These are phyloP conservation scores for Zopfia rhizophila DNA, from an alignment of 2,329 filamentous ascomycete genomes.

Conservation along the genomic window DNA sequence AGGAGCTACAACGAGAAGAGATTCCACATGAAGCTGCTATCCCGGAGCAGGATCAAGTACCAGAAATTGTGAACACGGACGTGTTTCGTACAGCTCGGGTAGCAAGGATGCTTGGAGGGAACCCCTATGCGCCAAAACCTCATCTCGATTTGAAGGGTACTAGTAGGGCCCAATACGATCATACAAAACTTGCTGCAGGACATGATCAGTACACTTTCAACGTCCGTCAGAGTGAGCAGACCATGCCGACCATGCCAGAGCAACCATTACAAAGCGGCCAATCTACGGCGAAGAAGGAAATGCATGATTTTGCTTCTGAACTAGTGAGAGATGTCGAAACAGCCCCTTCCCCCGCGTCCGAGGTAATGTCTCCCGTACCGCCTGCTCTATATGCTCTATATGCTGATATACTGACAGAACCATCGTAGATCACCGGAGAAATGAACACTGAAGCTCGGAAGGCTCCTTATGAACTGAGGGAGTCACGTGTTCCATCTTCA, in stretches of 20 bases:
- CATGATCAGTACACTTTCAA: constrained; percentile 53
- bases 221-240: constrained; percentile 30
- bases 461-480: constrained; percentile 75
- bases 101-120: constrained; percentile 64
- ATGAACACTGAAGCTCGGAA: constrained; percentile 40
- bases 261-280: constrained; percentile 12
- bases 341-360: constrained; percentile 35
- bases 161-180: constrained; percentile 48
- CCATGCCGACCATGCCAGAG: constrained; percentile 21
- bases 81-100: constrained; percentile 71
- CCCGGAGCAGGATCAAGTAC: constrained; percentile 56
- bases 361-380: constrained; percentile 32
- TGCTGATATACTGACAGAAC: constrained; percentile 61
- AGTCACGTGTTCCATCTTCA: constrained; percentile 90
- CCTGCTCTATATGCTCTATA: constrained; percentile 17
- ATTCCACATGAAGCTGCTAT: constrained; percentile 41
- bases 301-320: constrained; percentile 59
- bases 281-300: constrained; percentile 44
- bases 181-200: constrained; percentile 46
- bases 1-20: constrained; percentile 24
- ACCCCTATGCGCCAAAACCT: constrained; percentile 48
- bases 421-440: constrained; percentile 44
- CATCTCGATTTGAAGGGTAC: constrained; percentile 47
- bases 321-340: constrained; percentile 56
- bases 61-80: constrained; percentile 68